Percentiles rank a stretch among this genome's conserved stretches.
phyloP scores from a whole-genome alignment of 2,329 filamentous ascomycete genomes.

The Helotiales sp. region DNA sequence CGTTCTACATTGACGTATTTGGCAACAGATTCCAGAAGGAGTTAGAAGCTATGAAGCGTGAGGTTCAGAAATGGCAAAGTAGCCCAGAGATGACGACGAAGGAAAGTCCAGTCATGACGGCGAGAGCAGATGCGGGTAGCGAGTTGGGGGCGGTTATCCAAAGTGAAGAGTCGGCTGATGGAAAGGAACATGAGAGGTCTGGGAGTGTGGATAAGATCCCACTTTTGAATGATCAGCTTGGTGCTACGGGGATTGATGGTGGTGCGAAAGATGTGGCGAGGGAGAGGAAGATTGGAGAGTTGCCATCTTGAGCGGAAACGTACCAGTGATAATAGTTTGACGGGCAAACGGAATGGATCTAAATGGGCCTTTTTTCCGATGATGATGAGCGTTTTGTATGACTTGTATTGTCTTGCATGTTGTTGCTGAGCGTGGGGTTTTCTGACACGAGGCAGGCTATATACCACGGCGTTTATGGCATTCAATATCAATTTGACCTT shows the following conservation, averaged over 20 bases:
- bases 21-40: constrained; percentile 97
- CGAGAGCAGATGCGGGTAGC: constrained; percentile 30
- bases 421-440: neutral
- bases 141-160: constrained; percentile 23
- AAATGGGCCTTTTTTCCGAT: neutral
- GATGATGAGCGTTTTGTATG: neutral
- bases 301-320: constrained; percentile 25
- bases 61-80: constrained; percentile 86
- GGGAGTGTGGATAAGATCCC: constrained; percentile 55
- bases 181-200: constrained; percentile 16
- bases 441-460: constrained; percentile 5
- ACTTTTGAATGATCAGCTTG: constrained; percentile 50
- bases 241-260: constrained; percentile 43
- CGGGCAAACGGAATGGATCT: too few relatives aligned
- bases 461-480: constrained; percentile 18
- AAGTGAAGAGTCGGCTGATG: constrained; percentile 5
- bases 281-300: constrained; percentile 45
- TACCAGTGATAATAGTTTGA: too few relatives aligned
- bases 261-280: constrained; percentile 47
- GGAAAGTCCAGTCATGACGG: constrained; percentile 42
- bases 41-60: constrained; percentile 81
- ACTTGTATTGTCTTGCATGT: neutral
- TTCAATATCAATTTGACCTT: too few relatives aligned
- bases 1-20: constrained; percentile 97
- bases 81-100: constrained; percentile 49